phyloP scores from a whole-genome alignment of 805 yeast species.

The Komagataella mondaviorum region DNA sequence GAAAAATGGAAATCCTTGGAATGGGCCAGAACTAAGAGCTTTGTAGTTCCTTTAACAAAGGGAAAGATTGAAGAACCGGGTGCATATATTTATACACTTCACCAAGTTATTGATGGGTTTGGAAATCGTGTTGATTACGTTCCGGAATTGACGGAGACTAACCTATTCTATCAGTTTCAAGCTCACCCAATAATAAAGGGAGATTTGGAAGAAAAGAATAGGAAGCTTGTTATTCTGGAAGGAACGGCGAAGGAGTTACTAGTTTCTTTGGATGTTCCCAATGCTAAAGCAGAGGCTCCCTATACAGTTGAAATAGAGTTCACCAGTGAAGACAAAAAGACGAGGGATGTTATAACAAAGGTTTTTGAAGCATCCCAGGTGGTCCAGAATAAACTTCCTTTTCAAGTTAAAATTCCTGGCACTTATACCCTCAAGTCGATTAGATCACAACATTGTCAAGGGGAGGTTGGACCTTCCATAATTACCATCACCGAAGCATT shows the following conservation, averaged over 20 bases:
- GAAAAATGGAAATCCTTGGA: not conserved
- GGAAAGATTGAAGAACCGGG: conserved; percentile 26
- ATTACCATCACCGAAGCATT: conserved; percentile 30
- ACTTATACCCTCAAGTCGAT: conserved; percentile 41
- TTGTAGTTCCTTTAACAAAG: conserved; percentile 14
- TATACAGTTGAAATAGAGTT: conserved; percentile 20
- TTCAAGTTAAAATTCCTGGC: conserved; percentile 48
- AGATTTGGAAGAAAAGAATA: conserved; percentile 24
- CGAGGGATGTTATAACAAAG: conserved; percentile 8
- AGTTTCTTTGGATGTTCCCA: conserved; percentile 8
- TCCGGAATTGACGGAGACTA: conserved; percentile 18
- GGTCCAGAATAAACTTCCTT: conserved; percentile 10
- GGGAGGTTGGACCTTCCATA: conserved; percentile 45
- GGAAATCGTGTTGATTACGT: conserved; percentile 42
- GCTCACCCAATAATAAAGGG: conserved; percentile 46
- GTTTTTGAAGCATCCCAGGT: conserved; percentile 10
- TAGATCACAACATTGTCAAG: conserved; percentile 50
- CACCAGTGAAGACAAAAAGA: conserved; percentile 1
- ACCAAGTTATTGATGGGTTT: conserved; percentile 49
- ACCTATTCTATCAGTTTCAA: conserved; percentile 28
- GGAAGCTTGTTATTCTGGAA: conserved; percentile 14
- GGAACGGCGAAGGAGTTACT: conserved; percentile 19
- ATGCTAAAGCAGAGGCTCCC: conserved; percentile 30
- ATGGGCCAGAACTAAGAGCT: conserved; percentile 17
- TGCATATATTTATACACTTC: conserved; percentile 39